phyloP scores from a whole-genome alignment of 805 yeast genomes.

The Zygoascus biomembranicola region DNA sequence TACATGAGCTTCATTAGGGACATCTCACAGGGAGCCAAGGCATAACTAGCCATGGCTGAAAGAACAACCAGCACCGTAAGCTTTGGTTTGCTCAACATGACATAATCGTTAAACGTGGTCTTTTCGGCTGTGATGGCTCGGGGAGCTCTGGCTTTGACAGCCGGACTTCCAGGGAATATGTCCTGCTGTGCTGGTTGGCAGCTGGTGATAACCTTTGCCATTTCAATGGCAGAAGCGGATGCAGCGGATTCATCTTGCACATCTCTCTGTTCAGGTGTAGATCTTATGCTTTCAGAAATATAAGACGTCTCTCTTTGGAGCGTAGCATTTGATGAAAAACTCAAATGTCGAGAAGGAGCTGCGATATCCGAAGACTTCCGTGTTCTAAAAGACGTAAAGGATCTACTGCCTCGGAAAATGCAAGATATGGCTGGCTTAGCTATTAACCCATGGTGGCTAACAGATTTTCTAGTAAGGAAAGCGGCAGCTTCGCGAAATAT shows the following conservation, averaged over 20 bases:
- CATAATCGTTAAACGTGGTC: conserved; percentile 31
- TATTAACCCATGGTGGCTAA: not conserved
- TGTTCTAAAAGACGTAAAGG: not conserved
- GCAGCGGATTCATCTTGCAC: not conserved
- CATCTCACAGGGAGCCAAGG: conserved; percentile 78
- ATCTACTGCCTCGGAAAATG: not conserved
- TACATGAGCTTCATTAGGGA: conserved; percentile 61
- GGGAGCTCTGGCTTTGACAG: not conserved
- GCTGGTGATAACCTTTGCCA: conserved; percentile 12
- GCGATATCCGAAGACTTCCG: not conserved
- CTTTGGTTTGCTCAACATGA: conserved; percentile 85
- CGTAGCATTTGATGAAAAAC: not conserved
- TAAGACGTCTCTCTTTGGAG: not conserved
- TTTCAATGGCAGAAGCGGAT: not conserved
- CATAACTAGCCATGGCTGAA: conserved; percentile 89
- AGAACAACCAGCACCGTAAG: conserved; percentile 81
- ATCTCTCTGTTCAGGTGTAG: not conserved
- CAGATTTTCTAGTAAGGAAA: not conserved
- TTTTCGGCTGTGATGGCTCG: not conserved
- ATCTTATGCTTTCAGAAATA: not conserved
- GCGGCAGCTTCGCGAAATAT: not conserved
- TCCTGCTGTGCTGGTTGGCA: conserved; percentile 11
- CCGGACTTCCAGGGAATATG: not conserved
- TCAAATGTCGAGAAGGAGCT: not conserved
- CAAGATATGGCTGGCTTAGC: not conserved